Conservation (phyloP, 257 asterid genomes). For the Solanum medicagineum region DNA sequence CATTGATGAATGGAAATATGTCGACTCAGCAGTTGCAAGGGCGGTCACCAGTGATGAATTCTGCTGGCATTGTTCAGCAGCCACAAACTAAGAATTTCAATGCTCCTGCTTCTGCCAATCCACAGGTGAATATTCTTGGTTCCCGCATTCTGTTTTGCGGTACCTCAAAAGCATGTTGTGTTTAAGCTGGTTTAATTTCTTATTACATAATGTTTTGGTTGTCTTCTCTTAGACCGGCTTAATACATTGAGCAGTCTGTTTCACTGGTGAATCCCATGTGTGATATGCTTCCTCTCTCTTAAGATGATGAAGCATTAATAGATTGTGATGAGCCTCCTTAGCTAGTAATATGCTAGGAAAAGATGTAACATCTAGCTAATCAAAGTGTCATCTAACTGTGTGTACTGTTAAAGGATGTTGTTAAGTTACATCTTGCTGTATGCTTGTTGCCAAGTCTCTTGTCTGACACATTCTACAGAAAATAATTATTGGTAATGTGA, state of each 20-base stretch:
- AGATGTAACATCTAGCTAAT: neutral
- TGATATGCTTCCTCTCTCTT: neutral
- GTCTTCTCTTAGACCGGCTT: neutral
- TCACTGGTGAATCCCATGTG: neutral
- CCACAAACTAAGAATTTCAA: neutral
- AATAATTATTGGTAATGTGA: neutral
- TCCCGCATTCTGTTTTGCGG: neutral
- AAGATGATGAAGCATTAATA: neutral
- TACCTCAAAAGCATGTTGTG: conserved; percentile 6
- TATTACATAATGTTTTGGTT: conserved; percentile 5
- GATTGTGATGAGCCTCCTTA: conserved; percentile 4
- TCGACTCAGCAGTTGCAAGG: conserved; percentile 14
- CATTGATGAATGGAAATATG: conserved; percentile 15
- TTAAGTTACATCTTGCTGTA: neutral
- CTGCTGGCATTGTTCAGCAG: neutral
- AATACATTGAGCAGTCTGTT: neutral
- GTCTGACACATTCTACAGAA: neutral
- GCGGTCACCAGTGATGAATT: neutral
- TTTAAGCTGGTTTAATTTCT: neutral
- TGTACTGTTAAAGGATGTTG: neutral
- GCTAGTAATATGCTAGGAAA: neutral
- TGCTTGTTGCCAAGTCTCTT: neutral
- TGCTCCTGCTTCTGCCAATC: conserved; percentile 15
- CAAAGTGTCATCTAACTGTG: neutral
- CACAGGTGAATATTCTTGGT: conserved; percentile 26